Evolutionary conservation across 768 basidiomycete genomes (phyloP).

Genomic region (Harrya chromipes): DNA sequence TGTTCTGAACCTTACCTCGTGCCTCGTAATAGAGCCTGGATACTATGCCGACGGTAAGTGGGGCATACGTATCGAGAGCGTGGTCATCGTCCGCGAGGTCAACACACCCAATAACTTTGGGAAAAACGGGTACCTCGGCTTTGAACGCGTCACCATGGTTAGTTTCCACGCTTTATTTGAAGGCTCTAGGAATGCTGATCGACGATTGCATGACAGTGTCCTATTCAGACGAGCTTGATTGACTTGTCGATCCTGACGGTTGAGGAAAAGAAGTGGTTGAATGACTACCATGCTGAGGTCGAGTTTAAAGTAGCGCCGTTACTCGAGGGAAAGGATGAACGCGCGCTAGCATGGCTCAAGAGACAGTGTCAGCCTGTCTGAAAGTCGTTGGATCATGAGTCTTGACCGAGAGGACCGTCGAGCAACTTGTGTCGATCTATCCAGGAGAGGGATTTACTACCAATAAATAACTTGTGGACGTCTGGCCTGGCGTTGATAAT

Average conservation of each 20-base stretch:
- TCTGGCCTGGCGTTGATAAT: no score
- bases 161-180: slow-evolving; percentile 20
- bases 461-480: no score
- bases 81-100: slow-evolving; percentile 72
- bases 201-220: slow-evolving; percentile 43
- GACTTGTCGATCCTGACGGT: slow-evolving; percentile 57
- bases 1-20: neutral
- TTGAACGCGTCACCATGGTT: slow-evolving; percentile 89
- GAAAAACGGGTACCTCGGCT: slow-evolving; percentile 73
- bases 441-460: no score
- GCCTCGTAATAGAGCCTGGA: slow-evolving; percentile 62
- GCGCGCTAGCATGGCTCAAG: slow-evolving; percentile 25
- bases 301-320: slow-evolving; percentile 52
- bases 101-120: slow-evolving; percentile 80
- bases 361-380: slow-evolving; percentile 15
- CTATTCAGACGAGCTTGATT: slow-evolving; percentile 84
- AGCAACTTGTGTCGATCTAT: no score
- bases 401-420: no score
- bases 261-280: slow-evolving; percentile 78
- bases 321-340: slow-evolving; percentile 40
- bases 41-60: slow-evolving; percentile 89
- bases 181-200: neutral
- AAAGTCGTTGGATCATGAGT: neutral
- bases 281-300: slow-evolving; percentile 78
- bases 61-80: slow-evolving; percentile 91